phyloP scores from a whole-genome alignment of 2,329 filamentous ascomycete genomes.

The Cephalotrichum gorgonifer region DNA sequence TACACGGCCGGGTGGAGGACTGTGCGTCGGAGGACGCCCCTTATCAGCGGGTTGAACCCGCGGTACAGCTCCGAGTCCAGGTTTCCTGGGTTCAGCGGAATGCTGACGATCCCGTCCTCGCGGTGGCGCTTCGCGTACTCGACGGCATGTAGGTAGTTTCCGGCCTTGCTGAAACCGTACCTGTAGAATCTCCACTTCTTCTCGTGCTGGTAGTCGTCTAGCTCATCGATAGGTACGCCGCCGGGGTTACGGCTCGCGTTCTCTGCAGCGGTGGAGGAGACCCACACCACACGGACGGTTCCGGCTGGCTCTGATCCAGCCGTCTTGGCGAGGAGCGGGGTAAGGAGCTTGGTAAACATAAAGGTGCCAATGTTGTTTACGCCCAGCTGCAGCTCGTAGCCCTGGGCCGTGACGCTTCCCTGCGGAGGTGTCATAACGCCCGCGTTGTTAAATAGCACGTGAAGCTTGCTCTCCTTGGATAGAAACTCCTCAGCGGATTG shows the following conservation, averaged over 20 bases:
- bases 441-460: conserved; percentile 34
- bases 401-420: conserved; percentile 28
- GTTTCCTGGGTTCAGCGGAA: conserved; percentile 28
- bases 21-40: conserved; percentile 10
- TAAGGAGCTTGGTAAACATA: conserved; percentile 25
- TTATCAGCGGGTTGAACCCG: conserved; percentile 10
- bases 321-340: conserved; percentile 20
- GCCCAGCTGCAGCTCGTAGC: conserved; percentile 30
- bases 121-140: conserved; percentile 18
- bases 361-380: conserved; percentile 27
- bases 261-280: conserved; percentile 19
- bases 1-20: conserved; percentile 17
- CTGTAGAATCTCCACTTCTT: conserved; percentile 13
- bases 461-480: conserved; percentile 18
- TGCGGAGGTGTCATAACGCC: conserved; percentile 29
- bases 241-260: conserved; percentile 10
- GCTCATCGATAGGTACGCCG: conserved; percentile 17
- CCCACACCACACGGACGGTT: conserved; percentile 22
- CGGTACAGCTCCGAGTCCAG: conserved; percentile 26
- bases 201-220: conserved; percentile 15
- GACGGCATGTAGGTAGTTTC: conserved; percentile 19
- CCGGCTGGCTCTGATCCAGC: conserved; percentile 16
- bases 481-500: conserved; percentile 20
- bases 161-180: conserved; percentile 21
- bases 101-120: conserved; percentile 17